These are phyloP conservation scores for Biscogniauxia sp. DNA, from an alignment of 2,329 filamentous ascomycete genomes.

Conservation along the genomic window DNA sequence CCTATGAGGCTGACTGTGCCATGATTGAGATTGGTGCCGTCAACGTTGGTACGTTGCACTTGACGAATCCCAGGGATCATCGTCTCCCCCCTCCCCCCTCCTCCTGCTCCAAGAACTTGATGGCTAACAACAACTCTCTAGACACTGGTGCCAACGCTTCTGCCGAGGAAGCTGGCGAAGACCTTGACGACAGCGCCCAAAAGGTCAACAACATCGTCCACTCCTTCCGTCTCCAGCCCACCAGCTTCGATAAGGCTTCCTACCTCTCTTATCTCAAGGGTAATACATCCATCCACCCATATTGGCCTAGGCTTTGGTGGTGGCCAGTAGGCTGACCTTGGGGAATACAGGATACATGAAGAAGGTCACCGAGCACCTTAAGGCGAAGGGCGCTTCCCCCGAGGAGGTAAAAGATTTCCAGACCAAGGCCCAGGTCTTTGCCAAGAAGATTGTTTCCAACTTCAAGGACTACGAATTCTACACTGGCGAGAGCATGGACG, in stretches of 20 bases:
- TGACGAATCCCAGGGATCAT: neutral
- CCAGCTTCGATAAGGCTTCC: slow-evolving; percentile 80
- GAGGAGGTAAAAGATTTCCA: slow-evolving; percentile 77
- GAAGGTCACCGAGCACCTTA: slow-evolving; percentile 70
- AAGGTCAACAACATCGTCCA: slow-evolving; percentile 91
- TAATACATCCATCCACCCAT: slow-evolving; percentile 40
- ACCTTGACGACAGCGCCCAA: slow-evolving; percentile 64
- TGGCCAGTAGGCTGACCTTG: neutral
- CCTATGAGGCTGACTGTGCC: slow-evolving; percentile 88
- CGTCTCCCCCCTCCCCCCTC: no score
- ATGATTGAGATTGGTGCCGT: slow-evolving; percentile 81
- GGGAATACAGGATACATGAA: slow-evolving; percentile 76
- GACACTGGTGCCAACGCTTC: slow-evolving; percentile 96
- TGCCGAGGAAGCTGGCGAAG: slow-evolving; percentile 82
- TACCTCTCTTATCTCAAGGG: slow-evolving; percentile 85
- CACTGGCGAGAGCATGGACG: slow-evolving; percentile 88
- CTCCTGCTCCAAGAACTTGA: neutral
- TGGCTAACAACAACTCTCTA: slow-evolving; percentile 32
- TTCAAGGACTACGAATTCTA: slow-evolving; percentile 98
- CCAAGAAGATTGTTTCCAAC: slow-evolving; percentile 76
- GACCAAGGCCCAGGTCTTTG: slow-evolving; percentile 67
- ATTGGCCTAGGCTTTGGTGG: slow-evolving; percentile 3
- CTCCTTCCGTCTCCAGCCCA: slow-evolving; percentile 84
- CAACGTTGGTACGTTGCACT: slow-evolving; percentile 60
- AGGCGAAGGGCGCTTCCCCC: slow-evolving; percentile 58